These are phyloP conservation scores for Neurospora sp. DNA, from an alignment of 495 filamentous ascomycete species.

Conservation along the genomic window DNA sequence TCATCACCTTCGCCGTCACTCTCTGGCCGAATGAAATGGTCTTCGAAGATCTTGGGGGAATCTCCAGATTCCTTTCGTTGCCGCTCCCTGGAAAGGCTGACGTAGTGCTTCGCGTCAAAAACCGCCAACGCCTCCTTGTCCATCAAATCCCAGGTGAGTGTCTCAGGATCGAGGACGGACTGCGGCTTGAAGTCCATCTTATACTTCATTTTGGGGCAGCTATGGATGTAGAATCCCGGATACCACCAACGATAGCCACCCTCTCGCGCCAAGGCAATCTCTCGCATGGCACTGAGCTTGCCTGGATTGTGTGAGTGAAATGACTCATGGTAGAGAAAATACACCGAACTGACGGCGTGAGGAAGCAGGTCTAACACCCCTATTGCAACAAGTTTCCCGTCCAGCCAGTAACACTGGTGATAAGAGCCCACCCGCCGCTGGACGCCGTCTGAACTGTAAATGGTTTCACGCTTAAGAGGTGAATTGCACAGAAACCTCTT, in stretches of 20 bases:
- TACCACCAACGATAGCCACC: slow-evolving; percentile 56
- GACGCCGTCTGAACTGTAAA: slow-evolving; percentile 31
- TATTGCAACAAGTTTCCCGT: slow-evolving; percentile 80
- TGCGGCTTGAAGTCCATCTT: slow-evolving; percentile 82
- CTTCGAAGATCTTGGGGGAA: neutral
- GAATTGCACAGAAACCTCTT: slow-evolving; percentile 75
- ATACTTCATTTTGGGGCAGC: slow-evolving; percentile 52
- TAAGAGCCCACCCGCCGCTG: slow-evolving; percentile 70
- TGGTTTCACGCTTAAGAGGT: slow-evolving; percentile 50
- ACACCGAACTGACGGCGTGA: slow-evolving; percentile 82
- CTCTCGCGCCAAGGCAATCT: slow-evolving; percentile 71
- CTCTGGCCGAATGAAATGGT: neutral
- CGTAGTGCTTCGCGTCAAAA: slow-evolving; percentile 57
- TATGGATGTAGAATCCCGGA: slow-evolving; percentile 43
- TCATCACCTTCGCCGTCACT: slow-evolving; percentile 9
- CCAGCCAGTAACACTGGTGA: slow-evolving; percentile 90
- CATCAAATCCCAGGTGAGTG: slow-evolving; percentile 63
- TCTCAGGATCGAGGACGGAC: slow-evolving; percentile 73
- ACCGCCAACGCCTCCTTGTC: slow-evolving; percentile 53
- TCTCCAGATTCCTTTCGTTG: slow-evolving; percentile 1
- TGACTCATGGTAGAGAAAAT: slow-evolving; percentile 85
- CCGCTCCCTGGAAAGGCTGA: slow-evolving; percentile 52
- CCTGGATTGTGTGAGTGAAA: slow-evolving; percentile 73
- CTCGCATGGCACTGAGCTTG: slow-evolving; percentile 78
- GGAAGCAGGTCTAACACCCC: slow-evolving; percentile 85